Conservation (phyloP, 306 rosid genomes). For the Hylodesmum podocarpum region DNA sequence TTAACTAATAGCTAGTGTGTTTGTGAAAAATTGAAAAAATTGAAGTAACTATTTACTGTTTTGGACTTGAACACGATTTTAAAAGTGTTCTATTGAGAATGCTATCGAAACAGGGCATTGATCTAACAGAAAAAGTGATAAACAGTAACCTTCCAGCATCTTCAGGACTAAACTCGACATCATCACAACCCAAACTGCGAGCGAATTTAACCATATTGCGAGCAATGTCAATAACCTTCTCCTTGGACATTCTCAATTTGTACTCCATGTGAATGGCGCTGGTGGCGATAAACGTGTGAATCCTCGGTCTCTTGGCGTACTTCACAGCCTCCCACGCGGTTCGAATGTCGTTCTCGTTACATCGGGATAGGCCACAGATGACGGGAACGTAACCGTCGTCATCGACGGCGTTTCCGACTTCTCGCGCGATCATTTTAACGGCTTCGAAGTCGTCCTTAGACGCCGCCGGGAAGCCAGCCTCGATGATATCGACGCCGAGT, state of each 20-base stretch:
- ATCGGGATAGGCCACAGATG: slow-evolving; percentile 83
- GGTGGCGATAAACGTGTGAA: slow-evolving; percentile 92
- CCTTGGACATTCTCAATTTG: slow-evolving; percentile 73
- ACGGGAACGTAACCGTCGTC: slow-evolving; percentile 78
- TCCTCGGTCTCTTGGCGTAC: slow-evolving; percentile 73
- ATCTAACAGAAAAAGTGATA: neutral
- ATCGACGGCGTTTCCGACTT: slow-evolving; percentile 77
- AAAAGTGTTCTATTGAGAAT: too few species aligned
- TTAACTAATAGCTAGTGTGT: too few species aligned
- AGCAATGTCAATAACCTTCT: slow-evolving; percentile 71
- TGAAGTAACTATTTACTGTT: too few species aligned
- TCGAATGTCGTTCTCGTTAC: slow-evolving; percentile 77
- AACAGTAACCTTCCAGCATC: slow-evolving; percentile 78
- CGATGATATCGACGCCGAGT: slow-evolving; percentile 93
- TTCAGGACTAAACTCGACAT: slow-evolving; percentile 95
- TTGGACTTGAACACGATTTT: too few species aligned
- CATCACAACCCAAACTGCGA: slow-evolving; percentile 80
- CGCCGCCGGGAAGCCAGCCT: slow-evolving; percentile 92
- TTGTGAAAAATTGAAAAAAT: too few species aligned
- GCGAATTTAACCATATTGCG: slow-evolving; percentile 77
- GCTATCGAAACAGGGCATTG: too few species aligned
- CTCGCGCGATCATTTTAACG: slow-evolving; percentile 64
- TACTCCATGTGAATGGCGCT: slow-evolving; percentile 84
- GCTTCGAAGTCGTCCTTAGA: slow-evolving; percentile 88
- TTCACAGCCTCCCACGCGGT: slow-evolving; percentile 95